Base-by-base conservation (phyloP, 148 eudicot genomes). In the Arbutus unedo region DNA sequence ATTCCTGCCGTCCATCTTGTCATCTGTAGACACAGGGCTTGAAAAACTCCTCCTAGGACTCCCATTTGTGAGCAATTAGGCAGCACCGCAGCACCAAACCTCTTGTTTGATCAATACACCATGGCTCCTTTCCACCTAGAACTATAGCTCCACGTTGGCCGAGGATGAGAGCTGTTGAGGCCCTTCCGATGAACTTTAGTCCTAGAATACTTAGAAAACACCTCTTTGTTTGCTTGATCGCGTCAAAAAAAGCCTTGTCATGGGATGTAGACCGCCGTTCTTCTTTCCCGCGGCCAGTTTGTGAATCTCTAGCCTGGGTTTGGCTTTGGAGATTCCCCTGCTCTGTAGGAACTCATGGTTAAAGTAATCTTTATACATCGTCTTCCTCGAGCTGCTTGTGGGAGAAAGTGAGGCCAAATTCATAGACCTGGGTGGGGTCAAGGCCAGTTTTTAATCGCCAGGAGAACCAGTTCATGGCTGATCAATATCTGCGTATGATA, bases 281-380 rank as follows among this genome's bases (percentile, higher is more conserved):
- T 74, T 89, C 54, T 82, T 86, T 82, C 84, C 91, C 50, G 82
- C 88, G 4, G 91, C 90, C n/a, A 95, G 91, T 73, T 92, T 95
- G 83, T 93, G 92, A 49, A 95, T 95, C 83, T 93, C 93, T 19
- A 95, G 89, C 91, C 98, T 88, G 85, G 92, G 98, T 81, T 95
- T 95, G 84, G 96, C 98, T 82, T 93, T 91, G 6, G 92, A 85
- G 57, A 93, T 92, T 0, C 97, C 96, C 93, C 93, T 93, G 87
- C 98, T 95, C 82, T 93, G 97, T 21, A 95, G 95, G 38, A 95
- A 91, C 68, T 95, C 95, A 82, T 31, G 38, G 0, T 92, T 91
- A 84, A 95, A 90, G 74, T 91, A 93, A 21, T 86, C 67, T 31
- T 31, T 31, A 31, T 31, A 31, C 38, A 1, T 31, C 45, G 4